Evolutionary conservation across 2,329 filamentous ascomycete species (phyloP), one percentile per base, ranked within the genome.

Genomic region (Colletotrichum abscissum): DNA sequence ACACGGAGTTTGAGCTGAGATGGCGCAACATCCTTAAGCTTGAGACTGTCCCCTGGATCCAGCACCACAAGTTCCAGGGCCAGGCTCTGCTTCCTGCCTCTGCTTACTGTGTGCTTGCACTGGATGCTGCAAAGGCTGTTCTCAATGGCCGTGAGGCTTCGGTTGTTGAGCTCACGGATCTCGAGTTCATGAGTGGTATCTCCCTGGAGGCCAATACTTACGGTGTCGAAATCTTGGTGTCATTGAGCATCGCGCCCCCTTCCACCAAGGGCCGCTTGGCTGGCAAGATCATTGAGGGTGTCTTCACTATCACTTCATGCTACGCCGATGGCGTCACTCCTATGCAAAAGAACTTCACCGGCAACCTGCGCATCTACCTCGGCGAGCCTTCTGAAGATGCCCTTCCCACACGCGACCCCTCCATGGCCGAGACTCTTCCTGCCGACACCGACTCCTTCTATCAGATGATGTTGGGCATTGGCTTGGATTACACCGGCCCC

Each of bases 51-150:
- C 74, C 77, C 7, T 87, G 85, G 85, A 72, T 87, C 5, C 58
- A 70, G 7, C 81, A 84, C 49, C 84, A 87, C 65, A 72, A 75
- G 26, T 67, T 79, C 59, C 79, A 84, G 30, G 77, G 78, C 3
- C 77, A 85, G 54, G 78, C 82, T 16, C 78, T 89, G 8, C 86
- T 87, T 63, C 87, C 87, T 0, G 83, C 77, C 1, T 82, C 86
- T 0, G 85, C 80, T 0, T 88, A 86, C 75, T 66, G 87, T 1
- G 78, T 80, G 19, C 84, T 87, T 77, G 84, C 82, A 1, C 77
- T 85, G 0, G 86, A 88, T 69, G 86, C 86, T 3, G 82, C 83
- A 1, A 79, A 76, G 3, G 76, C 73, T 1, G 75, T 81, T 1
- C 54, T 82, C 6, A 75, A 73, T 1, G 78, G 76, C 1, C 78